These are phyloP conservation scores for Arthrinium puccinioides DNA, from an alignment of 2,329 filamentous ascomycete genomes.

Conservation along the genomic window DNA sequence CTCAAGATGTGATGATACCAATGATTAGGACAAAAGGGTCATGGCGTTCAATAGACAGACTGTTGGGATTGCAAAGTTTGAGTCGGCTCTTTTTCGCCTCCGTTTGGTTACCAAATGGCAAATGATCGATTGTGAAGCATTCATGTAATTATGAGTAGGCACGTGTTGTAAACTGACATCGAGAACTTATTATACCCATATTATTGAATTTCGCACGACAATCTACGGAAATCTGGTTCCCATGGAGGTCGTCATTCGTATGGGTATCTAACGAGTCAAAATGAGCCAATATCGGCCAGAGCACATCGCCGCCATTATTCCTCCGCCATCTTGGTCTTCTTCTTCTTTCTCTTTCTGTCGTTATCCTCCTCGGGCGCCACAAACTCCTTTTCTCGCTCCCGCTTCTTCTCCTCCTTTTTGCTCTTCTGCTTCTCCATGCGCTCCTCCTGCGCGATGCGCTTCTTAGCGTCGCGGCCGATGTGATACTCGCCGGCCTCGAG, in stretches of 20 bases:
- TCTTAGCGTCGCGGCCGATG: slow-evolving; percentile 85
- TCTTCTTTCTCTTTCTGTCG: slow-evolving; percentile 56
- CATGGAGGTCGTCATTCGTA: too few relatives aligned
- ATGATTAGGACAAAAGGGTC: slow-evolving; percentile 1
- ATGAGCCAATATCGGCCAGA: too few relatives aligned
- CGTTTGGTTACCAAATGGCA: not conserved
- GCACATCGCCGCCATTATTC: too few relatives aligned
- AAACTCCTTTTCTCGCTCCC: slow-evolving; percentile 79
- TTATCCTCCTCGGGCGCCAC: slow-evolving; percentile 67
- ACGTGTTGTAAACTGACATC: too few relatives aligned
- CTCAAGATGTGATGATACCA: slow-evolving; percentile 4
- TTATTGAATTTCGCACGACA: too few relatives aligned
- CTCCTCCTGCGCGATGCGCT: slow-evolving; percentile 71
- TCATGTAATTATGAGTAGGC: too few relatives aligned
- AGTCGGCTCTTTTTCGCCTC: too few relatives aligned
- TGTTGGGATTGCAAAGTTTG: too few relatives aligned
- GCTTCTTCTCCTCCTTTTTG: slow-evolving; percentile 83
- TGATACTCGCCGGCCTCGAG: slow-evolving; percentile 99
- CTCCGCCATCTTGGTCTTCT: slow-evolving; percentile 54
- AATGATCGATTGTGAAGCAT: too few relatives aligned
- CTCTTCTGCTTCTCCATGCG: slow-evolving; percentile 76
- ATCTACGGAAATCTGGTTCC: too few relatives aligned
- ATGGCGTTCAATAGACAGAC: slow-evolving; percentile 5
- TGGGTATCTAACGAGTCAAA: too few relatives aligned
- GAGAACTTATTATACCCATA: too few relatives aligned